Evolutionary conservation across 2,329 filamentous ascomycete genomes (phyloP).

Genomic region (Aspergillus sojae): DNA sequence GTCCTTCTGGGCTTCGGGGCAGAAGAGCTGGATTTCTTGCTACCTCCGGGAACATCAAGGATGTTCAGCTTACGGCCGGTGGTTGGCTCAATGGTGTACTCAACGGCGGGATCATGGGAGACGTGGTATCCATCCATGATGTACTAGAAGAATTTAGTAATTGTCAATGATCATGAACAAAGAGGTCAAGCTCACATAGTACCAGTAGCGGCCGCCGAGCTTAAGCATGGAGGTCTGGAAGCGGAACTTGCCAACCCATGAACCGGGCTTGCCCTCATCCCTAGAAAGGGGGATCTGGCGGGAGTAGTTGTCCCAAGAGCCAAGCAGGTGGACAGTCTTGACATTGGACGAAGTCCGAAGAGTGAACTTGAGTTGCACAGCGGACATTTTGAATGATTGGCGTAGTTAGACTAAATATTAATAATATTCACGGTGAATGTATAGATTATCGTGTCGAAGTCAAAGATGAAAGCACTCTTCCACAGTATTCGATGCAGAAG

Average conservation of each 20-base stretch:
- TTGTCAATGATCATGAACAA: background rate
- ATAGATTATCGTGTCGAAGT: conserved; percentile 28
- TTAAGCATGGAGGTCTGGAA: conserved; percentile 87
- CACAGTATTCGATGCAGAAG: conserved; percentile 18
- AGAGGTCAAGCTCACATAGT: conserved; percentile 66
- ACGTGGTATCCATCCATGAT: conserved; percentile 99
- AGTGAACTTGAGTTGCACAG: conserved; percentile 92
- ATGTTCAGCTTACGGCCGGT: conserved; percentile 97
- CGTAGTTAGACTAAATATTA: conserved; percentile 39
- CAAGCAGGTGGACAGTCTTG: conserved; percentile 96
- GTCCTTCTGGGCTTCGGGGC: conserved; percentile 44
- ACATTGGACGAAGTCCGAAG: conserved; percentile 94
- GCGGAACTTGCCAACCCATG: conserved; percentile 95
- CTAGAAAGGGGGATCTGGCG: conserved; percentile 93
- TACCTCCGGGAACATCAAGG: conserved; percentile 77
- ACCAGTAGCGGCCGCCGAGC: conserved; percentile 95
- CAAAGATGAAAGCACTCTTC: conserved; percentile 10
- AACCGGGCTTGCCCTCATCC: conserved; percentile 82
- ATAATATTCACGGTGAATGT: conserved; percentile 22
- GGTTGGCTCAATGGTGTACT: conserved; percentile 90
- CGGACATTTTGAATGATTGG: conserved; percentile 68
- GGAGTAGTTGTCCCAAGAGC: conserved; percentile 97
- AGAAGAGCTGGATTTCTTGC: conserved; percentile 43
- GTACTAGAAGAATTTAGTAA: conserved; percentile 56
- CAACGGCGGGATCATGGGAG: conserved; percentile 89